A percentile compares a stretch with the other conserved stretches of the same genome.
Evolutionary conservation across 495 filamentous ascomycete genomes (phyloP).

Genomic region (Penicillium psychrofluorescens): DNA sequence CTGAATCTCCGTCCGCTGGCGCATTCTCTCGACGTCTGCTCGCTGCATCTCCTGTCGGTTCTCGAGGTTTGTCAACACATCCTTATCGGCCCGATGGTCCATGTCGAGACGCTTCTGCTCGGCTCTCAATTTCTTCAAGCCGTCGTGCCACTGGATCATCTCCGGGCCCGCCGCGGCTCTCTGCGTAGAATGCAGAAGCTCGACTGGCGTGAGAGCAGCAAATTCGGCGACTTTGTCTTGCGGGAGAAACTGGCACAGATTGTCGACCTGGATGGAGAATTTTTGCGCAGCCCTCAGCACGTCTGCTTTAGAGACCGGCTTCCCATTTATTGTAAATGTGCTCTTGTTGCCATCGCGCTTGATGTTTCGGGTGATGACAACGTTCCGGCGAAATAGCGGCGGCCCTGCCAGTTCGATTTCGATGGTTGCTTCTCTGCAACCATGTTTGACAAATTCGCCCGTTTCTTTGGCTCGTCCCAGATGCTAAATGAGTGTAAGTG

Average conservation of each 20-base stretch:
- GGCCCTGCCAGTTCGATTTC: slow-evolving; percentile 78
- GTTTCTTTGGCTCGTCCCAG: slow-evolving; percentile 81
- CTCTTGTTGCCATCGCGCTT: slow-evolving; percentile 73
- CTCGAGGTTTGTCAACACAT: slow-evolving; percentile 58
- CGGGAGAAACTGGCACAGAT: slow-evolving; percentile 94
- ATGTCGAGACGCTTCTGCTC: slow-evolving; percentile 59
- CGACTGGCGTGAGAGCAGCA: slow-evolving; percentile 73
- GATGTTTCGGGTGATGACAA: slow-evolving; percentile 67
- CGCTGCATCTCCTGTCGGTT: slow-evolving; percentile 68
- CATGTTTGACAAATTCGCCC: slow-evolving; percentile 91
- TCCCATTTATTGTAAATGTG: slow-evolving; percentile 64
- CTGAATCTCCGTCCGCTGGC: slow-evolving; percentile 64
- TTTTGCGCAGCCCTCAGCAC: slow-evolving; percentile 57
- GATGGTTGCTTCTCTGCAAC: slow-evolving; percentile 65
- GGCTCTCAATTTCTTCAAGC: slow-evolving; percentile 61
- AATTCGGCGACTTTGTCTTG: slow-evolving; percentile 97
- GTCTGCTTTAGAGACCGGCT: slow-evolving; percentile 44
- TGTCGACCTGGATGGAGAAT: slow-evolving; percentile 90
- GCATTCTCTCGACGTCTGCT: slow-evolving; percentile 76
- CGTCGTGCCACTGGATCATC: slow-evolving; percentile 71
- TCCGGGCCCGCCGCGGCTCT: slow-evolving; percentile 74
- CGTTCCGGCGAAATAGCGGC: slow-evolving; percentile 47
- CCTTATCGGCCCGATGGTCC: slow-evolving; percentile 50
- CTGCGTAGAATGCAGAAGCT: slow-evolving; percentile 79
- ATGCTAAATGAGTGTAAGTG: slow-evolving; percentile 34